A percentile compares a stretch with the other conserved stretches of the same genome.
phyloP scores from a whole-genome alignment of 2,329 filamentous ascomycete species.

The Botrytis galanthina region DNA sequence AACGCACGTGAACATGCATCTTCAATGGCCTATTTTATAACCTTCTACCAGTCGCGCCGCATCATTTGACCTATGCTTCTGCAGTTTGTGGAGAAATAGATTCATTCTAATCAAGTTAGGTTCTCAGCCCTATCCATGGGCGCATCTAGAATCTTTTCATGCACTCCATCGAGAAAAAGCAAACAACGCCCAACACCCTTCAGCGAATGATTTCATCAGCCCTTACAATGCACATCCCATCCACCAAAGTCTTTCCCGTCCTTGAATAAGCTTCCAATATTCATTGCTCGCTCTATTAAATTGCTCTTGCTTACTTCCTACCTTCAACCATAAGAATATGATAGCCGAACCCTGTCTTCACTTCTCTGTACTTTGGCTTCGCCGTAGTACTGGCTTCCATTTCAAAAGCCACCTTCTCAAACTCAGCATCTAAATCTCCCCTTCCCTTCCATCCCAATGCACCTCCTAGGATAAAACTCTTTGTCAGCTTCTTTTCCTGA shows the following conservation, averaged over 20 bases:
- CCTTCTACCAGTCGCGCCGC: background rate
- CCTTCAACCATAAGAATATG: constrained; percentile 72
- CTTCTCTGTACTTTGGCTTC: constrained; percentile 65
- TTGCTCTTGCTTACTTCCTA: constrained; percentile 32
- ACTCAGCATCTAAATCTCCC: constrained; percentile 63
- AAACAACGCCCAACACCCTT: constrained; percentile 1
- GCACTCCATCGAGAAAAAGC: background rate
- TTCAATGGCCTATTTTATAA: background rate
- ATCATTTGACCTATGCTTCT: background rate
- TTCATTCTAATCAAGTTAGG: background rate
- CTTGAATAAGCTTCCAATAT: background rate
- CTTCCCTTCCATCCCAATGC: constrained; percentile 71
- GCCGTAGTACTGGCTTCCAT: constrained; percentile 64
- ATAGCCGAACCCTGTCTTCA: constrained; percentile 73
- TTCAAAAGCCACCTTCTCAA: constrained; percentile 70
- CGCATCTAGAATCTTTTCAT: background rate
- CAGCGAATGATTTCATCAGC: background rate
- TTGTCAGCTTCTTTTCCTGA: background rate
- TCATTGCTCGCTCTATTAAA: background rate
- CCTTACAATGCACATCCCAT: background rate
- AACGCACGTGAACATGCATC: constrained; percentile 9
- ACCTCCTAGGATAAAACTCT: constrained; percentile 52
- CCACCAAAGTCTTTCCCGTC: background rate
- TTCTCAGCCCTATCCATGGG: constrained; percentile 7
- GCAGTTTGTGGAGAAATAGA: background rate